Base-by-base conservation (phyloP, 164 flowering plant species). In the Kingdonia uniflora region DNA sequence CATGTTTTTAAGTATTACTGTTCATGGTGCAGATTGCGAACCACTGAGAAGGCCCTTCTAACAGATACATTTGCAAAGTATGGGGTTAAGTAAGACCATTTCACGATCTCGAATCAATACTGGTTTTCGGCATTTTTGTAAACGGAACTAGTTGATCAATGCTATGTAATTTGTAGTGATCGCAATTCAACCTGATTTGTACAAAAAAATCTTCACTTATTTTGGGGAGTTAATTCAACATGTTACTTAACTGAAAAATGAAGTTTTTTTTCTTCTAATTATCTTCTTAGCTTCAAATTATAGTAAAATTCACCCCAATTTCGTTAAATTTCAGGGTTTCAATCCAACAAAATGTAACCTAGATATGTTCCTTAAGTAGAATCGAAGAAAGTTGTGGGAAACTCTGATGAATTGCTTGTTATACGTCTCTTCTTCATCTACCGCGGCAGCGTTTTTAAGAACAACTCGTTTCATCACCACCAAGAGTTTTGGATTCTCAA, bases 41-140 rank as follows among this genome's bases (percentile, higher is more conserved):
- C 76, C 23, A 77, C 70, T 67, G 95, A 85, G 67, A 82, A 82
- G 63, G 76, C 78, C 51, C 40, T 77, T 66, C 71, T 82, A 42
- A 70, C 76, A 6, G 85, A 58, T 2, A 89, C 77, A 12, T 70
- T 79, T 58, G 61, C 87, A 21, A 80, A 76, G 58, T 82, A 85
- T 53, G 84, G 62, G 14, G 41, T 29, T 3, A 29, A 8, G 35
- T 11, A 47, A n/a, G n/a, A 20, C 26, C 29, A 47, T 22, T 47
- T 47, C 5, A 20, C 14, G 15, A 23, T 2, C 26, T 21, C 33
- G 26, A 6, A 22, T 23, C 17, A 20, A 47, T 26, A 22, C 33
- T 20, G 13, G 17, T 47, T 22, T 22, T 20, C 25, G 15, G n/a
- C n/a, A n/a, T n/a, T n/a, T n/a, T 22, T 21, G 25, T 21, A 26